Evolutionary conservation across 208 protist species (phyloP).

Genomic region (Trypanosoma cruzi): DNA sequence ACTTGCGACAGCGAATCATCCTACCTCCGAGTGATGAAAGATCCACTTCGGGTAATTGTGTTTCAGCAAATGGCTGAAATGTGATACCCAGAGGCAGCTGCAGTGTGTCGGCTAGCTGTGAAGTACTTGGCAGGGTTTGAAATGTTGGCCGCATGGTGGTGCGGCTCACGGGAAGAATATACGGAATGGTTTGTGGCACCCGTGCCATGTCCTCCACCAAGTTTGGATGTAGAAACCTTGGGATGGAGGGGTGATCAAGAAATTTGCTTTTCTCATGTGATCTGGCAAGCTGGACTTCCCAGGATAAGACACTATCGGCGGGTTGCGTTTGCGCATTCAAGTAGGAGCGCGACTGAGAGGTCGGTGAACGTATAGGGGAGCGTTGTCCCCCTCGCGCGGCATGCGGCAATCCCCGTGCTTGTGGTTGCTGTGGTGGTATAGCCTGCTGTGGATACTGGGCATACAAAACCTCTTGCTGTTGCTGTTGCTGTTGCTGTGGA

Average conservation of each 20-base stretch:
- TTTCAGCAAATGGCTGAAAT: constrained; percentile 77
- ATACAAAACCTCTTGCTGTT: constrained; percentile 6
- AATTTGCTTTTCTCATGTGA: constrained; percentile 38
- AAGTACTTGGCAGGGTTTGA: constrained; percentile 51
- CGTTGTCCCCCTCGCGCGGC: constrained; percentile 22
- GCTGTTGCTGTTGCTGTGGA: constrained; percentile 12
- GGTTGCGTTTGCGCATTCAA: constrained; percentile 2
- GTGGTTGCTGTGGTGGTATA: constrained; percentile 2
- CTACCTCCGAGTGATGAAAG: constrained; percentile 58
- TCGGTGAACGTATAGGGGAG: constrained; percentile 21
- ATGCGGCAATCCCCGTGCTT: constrained; percentile 18
- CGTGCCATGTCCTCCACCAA: constrained; percentile 59
- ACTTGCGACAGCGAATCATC: constrained; percentile 87
- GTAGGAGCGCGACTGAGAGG: constrained; percentile 15
- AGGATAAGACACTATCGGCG: constrained; percentile 22
- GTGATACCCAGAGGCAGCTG: constrained; percentile 73
- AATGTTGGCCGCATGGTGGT: constrained; percentile 69
- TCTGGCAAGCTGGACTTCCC: constrained; percentile 35
- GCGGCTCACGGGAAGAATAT: constrained; percentile 55
- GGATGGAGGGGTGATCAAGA: constrained; percentile 73
- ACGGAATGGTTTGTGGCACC: constrained; percentile 31
- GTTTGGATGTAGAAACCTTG: constrained; percentile 64
- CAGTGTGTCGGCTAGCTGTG: constrained; percentile 58
- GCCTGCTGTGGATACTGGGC: not conserved
- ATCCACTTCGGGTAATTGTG: constrained; percentile 64